A percentile compares a stretch with the other conserved stretches of the same genome.
phyloP scores from a whole-genome alignment of 305 asterid species.

The Fraxinus platypoda region DNA sequence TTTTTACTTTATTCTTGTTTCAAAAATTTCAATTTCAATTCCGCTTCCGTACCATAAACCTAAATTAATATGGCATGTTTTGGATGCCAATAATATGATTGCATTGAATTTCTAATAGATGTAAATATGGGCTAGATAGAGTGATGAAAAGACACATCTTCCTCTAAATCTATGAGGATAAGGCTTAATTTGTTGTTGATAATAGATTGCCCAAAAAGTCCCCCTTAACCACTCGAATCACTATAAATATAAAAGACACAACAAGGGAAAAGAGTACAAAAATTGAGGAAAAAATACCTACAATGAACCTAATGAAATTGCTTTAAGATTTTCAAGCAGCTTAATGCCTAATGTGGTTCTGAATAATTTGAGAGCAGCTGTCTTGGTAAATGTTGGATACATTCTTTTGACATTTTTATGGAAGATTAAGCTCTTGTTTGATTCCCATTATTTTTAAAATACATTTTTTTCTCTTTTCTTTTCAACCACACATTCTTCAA shows the following conservation, averaged over 20 bases:
- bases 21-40: too few relatives aligned
- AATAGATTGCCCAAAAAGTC: neutral
- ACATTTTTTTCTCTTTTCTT: too few relatives aligned
- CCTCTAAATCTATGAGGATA: neutral
- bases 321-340: neutral
- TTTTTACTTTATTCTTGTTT: too few relatives aligned
- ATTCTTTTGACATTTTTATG: neutral
- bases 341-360: neutral
- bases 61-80: neutral
- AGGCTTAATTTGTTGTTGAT: neutral
- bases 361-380: neutral
- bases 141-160: neutral
- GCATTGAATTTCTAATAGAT: neutral
- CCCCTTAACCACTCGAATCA: neutral
- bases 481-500: too few relatives aligned
- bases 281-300: neutral
- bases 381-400: neutral
- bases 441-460: too few relatives aligned
- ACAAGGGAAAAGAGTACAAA: neutral
- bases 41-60: neutral
- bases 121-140: neutral
- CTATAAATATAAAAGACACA: neutral
- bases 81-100: neutral
- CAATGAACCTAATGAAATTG: neutral
- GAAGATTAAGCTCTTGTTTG: neutral